Percentiles rank a stretch among this genome's conserved stretches.
These are phyloP conservation scores for Arctium lappa DNA, from an alignment of 129 eudicot species.

Conservation along the genomic window DNA sequence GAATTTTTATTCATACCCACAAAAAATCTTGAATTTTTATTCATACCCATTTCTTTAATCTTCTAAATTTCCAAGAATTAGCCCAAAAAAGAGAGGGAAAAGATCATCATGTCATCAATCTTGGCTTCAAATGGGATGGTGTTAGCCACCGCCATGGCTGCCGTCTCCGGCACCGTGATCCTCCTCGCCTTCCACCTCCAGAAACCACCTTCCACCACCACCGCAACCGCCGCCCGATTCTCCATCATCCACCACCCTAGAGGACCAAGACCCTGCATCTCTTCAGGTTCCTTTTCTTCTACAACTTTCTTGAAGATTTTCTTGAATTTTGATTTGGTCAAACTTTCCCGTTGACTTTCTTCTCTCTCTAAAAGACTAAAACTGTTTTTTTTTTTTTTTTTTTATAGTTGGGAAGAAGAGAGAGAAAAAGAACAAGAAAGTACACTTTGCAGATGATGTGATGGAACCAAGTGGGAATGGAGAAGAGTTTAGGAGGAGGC, in stretches of 20 bases:
- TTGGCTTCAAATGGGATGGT: constrained; percentile 60
- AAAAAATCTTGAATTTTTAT: neutral
- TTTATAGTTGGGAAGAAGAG: constrained; percentile 47
- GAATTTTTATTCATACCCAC: neutral
- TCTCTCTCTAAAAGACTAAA: neutral
- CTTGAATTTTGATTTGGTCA: constrained; percentile 15
- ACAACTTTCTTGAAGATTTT: constrained; percentile 1
- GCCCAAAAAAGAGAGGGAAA: neutral
- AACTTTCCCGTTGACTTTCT: constrained; percentile 22
- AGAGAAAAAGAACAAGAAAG: constrained; percentile 72
- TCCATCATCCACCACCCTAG: constrained; percentile 29
- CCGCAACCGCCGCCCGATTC: constrained; percentile 24
- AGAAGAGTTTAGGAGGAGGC: constrained; percentile 59
- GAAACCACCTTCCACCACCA: constrained; percentile 34
- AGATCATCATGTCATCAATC: constrained; percentile 53
- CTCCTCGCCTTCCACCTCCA: constrained; percentile 63
- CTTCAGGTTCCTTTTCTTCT: constrained; percentile 46
- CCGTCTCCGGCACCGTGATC: constrained; percentile 73
- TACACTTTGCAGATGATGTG: constrained; percentile 86
- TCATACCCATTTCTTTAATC: constrained; percentile 12
- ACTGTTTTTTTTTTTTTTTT: neutral
- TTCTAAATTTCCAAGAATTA: constrained; percentile 11
- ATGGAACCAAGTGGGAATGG: constrained; percentile 77
- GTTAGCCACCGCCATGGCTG: constrained; percentile 82
- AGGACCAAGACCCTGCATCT: constrained; percentile 57